Conservation (phyloP, 164 flowering plant species). For the Buxus sempervirens region DNA sequence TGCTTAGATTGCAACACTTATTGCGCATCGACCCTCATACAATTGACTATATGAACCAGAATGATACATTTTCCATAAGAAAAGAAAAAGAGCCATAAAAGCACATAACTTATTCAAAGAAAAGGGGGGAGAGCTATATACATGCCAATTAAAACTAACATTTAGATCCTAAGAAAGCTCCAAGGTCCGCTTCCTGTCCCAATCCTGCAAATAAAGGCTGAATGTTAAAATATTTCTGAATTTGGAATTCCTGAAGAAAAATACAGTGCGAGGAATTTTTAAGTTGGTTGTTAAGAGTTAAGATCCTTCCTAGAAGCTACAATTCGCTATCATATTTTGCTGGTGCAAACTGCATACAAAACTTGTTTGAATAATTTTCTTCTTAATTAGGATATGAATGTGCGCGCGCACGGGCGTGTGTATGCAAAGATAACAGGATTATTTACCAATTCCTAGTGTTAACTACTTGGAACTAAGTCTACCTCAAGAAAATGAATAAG, state of each 20-base stretch:
- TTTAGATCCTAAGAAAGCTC: constrained; percentile 36
- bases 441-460: neutral
- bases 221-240: neutral
- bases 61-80: no score
- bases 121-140: neutral
- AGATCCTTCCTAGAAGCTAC: no score
- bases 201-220: constrained; percentile 38
- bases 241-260: neutral
- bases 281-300: no score
- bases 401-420: no score
- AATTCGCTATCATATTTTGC: no score
- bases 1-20: no score
- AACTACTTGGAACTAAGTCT: neutral
- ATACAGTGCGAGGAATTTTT: neutral
- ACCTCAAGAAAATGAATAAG: neutral
- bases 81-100: neutral
- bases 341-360: no score
- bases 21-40: no score
- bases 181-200: constrained; percentile 71
- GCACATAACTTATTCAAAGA: neutral
- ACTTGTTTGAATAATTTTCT: no score
- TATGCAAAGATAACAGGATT: no score
- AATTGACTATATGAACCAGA: no score
- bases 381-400: no score
- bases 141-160: neutral